Percentiles rank a stretch among this genome's conserved stretches.
Conservation (phyloP, 2,329 filamentous ascomycete species). For the Alternaria rosae region DNA sequence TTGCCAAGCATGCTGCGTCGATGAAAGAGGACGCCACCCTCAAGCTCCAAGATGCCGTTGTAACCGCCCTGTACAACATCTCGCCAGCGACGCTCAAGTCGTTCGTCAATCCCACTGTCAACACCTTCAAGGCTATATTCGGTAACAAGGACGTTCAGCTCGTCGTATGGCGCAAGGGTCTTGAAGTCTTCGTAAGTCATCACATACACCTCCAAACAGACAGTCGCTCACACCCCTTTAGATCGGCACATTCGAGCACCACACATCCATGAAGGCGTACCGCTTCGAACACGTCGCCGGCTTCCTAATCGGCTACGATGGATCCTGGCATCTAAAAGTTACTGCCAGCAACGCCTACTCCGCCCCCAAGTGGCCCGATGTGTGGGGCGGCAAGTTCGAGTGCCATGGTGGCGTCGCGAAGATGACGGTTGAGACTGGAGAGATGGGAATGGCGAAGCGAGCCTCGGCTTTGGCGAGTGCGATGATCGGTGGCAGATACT, state of each 20-base stretch:
- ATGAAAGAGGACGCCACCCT: neutral
- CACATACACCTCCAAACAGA: too few relatives aligned
- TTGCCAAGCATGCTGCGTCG: constrained; percentile 1
- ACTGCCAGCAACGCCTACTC: constrained; percentile 21
- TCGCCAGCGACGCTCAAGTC: constrained; percentile 8
- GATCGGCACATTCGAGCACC: constrained; percentile 24
- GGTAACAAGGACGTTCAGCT: constrained; percentile 20
- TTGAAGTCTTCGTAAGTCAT: constrained; percentile 26
- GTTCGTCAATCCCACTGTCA: constrained; percentile 18
- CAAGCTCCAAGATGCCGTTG: constrained; percentile 27
- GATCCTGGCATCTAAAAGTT: constrained; percentile 22
- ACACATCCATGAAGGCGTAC: constrained; percentile 13
- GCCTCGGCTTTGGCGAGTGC: constrained; percentile 10
- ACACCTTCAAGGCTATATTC: constrained; percentile 24
- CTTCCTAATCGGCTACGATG: constrained; percentile 28
- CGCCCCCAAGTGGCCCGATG: constrained; percentile 21
- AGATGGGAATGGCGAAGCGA: constrained; percentile 11
- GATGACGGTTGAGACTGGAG: constrained; percentile 22
- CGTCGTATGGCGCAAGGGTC: constrained; percentile 30
- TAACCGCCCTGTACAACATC: constrained; percentile 19
- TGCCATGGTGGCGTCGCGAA: constrained; percentile 15
- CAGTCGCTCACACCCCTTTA: neutral
- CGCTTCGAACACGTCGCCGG: constrained; percentile 28
- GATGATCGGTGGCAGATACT: constrained; percentile 15
- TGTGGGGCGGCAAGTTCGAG: constrained; percentile 27